These are phyloP conservation scores for Ustilago cynodontis DNA, from an alignment of 1,284 basidiomycete genomes.

Conservation along the genomic window DNA sequence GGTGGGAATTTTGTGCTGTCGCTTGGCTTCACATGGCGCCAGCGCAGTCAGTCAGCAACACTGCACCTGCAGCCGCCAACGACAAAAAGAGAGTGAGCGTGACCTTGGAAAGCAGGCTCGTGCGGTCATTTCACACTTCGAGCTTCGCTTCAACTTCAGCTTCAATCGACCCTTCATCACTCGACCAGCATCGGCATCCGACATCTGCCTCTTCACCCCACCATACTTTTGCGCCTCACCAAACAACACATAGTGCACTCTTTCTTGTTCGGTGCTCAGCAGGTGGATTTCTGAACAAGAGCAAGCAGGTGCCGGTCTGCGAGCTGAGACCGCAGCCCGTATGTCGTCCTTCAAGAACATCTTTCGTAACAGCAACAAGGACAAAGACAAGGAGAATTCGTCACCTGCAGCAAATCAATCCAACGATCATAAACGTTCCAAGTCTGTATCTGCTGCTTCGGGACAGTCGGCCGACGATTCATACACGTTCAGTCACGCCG, in stretches of 20 bases:
- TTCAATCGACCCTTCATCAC: neutral
- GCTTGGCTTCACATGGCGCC: neutral
- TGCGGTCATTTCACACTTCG: neutral
- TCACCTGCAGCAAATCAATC: conserved; percentile 1
- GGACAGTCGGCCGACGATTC: conserved; percentile 12
- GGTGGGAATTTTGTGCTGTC: neutral
- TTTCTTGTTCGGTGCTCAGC: neutral
- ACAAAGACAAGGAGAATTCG: conserved; percentile 31
- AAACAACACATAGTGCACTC: no score
- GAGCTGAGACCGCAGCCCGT: neutral
- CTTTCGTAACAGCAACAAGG: conserved; percentile 40
- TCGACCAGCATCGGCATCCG: neutral
- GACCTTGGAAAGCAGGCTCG: neutral
- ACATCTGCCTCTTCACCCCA: neutral
- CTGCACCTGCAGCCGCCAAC: neutral
- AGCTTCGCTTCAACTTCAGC: neutral
- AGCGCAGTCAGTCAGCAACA: neutral
- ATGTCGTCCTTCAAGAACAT: conserved; percentile 54
- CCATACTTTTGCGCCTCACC: no score
- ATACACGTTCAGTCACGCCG: conserved; percentile 8
- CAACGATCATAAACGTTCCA: conserved; percentile 22
- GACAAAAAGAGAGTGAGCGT: neutral
- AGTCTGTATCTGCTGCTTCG: conserved; percentile 12
- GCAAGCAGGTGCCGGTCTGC: neutral
- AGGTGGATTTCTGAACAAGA: neutral